These are phyloP conservation scores for Phalaenopsis aphrodite DNA, from an alignment of 106 monocot species.

Conservation along the genomic window DNA sequence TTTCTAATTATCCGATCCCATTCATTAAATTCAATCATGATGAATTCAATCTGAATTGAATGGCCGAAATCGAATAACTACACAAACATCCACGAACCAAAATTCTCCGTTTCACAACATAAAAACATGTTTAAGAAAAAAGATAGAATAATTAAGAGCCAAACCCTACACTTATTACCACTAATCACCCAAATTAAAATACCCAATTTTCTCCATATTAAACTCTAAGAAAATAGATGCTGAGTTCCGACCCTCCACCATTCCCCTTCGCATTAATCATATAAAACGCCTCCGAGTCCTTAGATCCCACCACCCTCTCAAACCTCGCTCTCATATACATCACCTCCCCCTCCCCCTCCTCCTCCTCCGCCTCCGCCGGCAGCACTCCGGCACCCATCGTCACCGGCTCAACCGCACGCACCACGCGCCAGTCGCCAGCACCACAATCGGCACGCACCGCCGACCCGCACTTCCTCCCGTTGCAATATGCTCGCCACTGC, in stretches of 20 bases:
- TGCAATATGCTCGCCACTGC: slow-evolving; percentile 47
- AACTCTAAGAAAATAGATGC: slow-evolving; percentile 56
- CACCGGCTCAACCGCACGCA: slow-evolving; percentile 55
- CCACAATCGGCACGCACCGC: slow-evolving; percentile 32
- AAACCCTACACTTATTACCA: not conserved
- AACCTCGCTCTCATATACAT: slow-evolving; percentile 59
- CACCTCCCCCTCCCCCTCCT: slow-evolving; percentile 14
- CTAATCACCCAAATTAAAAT: not conserved
- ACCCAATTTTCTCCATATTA: not conserved
- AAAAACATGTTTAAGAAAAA: not conserved
- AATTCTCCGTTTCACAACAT: no score
- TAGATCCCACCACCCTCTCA: slow-evolving; percentile 64
- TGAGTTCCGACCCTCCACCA: slow-evolving; percentile 44
- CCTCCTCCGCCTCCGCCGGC: slow-evolving; percentile 39
- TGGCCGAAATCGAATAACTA: no score
- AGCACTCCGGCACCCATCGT: slow-evolving; percentile 78
- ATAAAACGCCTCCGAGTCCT: slow-evolving; percentile 61
- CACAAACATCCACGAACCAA: no score
- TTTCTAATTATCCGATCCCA: no score
- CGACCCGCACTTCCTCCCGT: slow-evolving; percentile 51
- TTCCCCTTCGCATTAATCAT: slow-evolving; percentile 54
- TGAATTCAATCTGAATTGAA: no score
- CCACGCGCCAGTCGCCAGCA: slow-evolving; percentile 30
- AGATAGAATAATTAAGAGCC: not conserved
- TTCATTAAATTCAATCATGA: no score